Evolutionary conservation across 164 flowering plant genomes (phyloP).

Genomic region (Vitis vinifera): ASM3070453v1 NC_081805.1:578001-578500

Average conservation of each 20-base stretch:
- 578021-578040: neutral
- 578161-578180: neutral
- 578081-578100: slow-evolving; percentile 39
- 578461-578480: neutral
- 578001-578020: slow-evolving; percentile 30
- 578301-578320: slow-evolving; percentile 50
- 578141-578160: neutral
- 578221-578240: too few relatives aligned
- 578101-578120: neutral
- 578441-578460: slow-evolving; percentile 33
- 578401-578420: slow-evolving; percentile 18
- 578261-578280: neutral
- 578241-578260: neutral
- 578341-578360: slow-evolving; percentile 83
- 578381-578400: slow-evolving; percentile 18
- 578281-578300: neutral
- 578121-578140: too few relatives aligned
- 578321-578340: slow-evolving; percentile 87
- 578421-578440: slow-evolving; percentile 25
- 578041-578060: too few relatives aligned
- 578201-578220: too few relatives aligned
- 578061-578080: neutral
- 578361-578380: slow-evolving; percentile 85
- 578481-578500: neutral
- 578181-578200: neutral